Conservation (phyloP, 345 rosid species). For the Boechera retrofracta region DNA sequence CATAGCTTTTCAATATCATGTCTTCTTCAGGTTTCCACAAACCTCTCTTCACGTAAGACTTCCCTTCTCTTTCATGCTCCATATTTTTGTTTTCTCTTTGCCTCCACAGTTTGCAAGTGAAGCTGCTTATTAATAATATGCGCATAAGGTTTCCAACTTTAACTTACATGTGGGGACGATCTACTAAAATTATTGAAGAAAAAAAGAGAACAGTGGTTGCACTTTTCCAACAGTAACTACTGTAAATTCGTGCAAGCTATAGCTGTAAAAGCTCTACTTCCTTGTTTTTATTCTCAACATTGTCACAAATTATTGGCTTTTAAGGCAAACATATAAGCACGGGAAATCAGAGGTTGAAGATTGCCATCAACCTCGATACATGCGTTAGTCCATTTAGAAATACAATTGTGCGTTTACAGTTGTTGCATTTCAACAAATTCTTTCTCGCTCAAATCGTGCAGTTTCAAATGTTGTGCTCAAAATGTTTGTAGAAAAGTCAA, state of each 20-base stretch:
- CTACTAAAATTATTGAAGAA: constrained; percentile 39
- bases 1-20: constrained; percentile 62
- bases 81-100: constrained; percentile 29
- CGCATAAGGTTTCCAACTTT: constrained; percentile 36
- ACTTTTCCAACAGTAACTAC: constrained; percentile 43
- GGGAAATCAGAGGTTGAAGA: constrained; percentile 42
- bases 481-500: too few species aligned
- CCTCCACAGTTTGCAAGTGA: constrained; percentile 29
- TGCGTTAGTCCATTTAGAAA: constrained; percentile 26
- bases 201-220: constrained; percentile 28
- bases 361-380: constrained; percentile 46
- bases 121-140: constrained; percentile 4
- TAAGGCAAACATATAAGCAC: constrained; percentile 24
- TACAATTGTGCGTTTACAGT: constrained; percentile 24
- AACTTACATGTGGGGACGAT: constrained; percentile 45
- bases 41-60: constrained; percentile 60
- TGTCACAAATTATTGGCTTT: constrained; percentile 40
- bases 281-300: constrained; percentile 34
- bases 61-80: constrained; percentile 48
- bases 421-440: background rate
- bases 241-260: constrained; percentile 43
- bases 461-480: background rate
- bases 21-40: constrained; percentile 95
- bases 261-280: constrained; percentile 41
- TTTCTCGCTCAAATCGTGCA: background rate